Percentiles rank a stretch among this genome's conserved stretches.
Evolutionary conservation across 2,329 filamentous ascomycete genomes (phyloP).

Genomic region (Cladophialophora yegresii): DNA sequence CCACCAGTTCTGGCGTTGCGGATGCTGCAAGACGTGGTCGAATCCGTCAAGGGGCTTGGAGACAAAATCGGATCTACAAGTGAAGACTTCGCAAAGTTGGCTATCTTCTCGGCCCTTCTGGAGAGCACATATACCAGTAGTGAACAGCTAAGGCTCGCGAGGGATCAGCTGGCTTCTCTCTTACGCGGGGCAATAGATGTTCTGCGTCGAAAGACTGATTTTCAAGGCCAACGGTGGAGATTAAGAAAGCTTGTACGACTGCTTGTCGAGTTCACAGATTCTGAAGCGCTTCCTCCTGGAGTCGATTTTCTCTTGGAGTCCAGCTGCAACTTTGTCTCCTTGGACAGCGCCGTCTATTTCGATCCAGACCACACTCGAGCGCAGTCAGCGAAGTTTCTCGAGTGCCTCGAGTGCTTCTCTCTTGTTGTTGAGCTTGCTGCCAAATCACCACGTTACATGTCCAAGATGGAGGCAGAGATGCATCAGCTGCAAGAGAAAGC

Average conservation of each 20-base stretch:
- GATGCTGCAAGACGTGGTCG: conserved; percentile 22
- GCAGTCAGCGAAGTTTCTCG: conserved; percentile 18
- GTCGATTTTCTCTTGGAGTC: conserved; percentile 9
- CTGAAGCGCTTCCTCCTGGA: background rate
- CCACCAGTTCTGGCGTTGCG: conserved; percentile 22
- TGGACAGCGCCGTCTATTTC: conserved; percentile 4
- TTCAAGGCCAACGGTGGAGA: conserved; percentile 34
- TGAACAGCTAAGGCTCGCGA: conserved; percentile 1
- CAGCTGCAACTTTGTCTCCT: conserved; percentile 18
- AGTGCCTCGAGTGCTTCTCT: conserved; percentile 27
- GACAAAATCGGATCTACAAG: conserved; percentile 26
- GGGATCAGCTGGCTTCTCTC: conserved; percentile 7
- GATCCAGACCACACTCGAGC: background rate
- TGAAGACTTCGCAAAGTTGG: conserved; percentile 27
- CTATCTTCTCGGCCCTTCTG: conserved; percentile 25
- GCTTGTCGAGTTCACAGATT: conserved; percentile 7
- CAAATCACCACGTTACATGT: background rate
- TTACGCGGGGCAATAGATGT: conserved; percentile 12
- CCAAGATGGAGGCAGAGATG: conserved; percentile 16
- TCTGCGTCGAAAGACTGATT: conserved; percentile 29
- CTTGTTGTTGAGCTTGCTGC: conserved; percentile 17
- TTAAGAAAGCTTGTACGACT: conserved; percentile 29
- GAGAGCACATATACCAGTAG: conserved; percentile 1
- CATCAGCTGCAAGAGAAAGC: conserved; percentile 4
- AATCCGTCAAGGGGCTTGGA: conserved; percentile 23